These are phyloP conservation scores for Rhodamnia rubescens DNA, from an alignment of 345 rosid species.

Conservation along the genomic window DNA sequence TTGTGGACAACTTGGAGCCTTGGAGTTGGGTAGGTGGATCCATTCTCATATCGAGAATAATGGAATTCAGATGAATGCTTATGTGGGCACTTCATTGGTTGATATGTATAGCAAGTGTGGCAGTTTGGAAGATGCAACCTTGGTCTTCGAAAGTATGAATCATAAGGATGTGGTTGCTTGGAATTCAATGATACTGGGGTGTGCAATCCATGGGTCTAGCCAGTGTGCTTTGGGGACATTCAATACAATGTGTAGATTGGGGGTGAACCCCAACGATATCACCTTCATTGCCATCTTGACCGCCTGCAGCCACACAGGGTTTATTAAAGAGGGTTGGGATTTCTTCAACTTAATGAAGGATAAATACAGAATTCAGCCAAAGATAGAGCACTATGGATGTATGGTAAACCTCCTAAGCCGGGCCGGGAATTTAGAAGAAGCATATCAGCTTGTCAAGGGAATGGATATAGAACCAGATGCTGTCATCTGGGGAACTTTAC, in stretches of 20 bases:
- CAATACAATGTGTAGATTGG: constrained; percentile 28
- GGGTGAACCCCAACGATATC: constrained; percentile 43
- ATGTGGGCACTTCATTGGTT: constrained; percentile 43
- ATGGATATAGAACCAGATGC: constrained; percentile 48
- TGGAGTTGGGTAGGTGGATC: constrained; percentile 67
- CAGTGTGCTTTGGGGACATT: constrained; percentile 38
- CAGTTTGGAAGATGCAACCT: constrained; percentile 50
- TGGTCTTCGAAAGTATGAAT: constrained; percentile 26
- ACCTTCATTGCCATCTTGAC: constrained; percentile 47
- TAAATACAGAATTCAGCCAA: constrained; percentile 41
- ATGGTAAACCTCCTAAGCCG: constrained; percentile 64
- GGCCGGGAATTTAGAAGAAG: constrained; percentile 47
- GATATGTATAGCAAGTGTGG: constrained; percentile 85
- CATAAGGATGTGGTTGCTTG: constrained; percentile 47
- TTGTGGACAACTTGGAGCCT: constrained; percentile 70
- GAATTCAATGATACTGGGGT: constrained; percentile 65
- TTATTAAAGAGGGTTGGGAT: constrained; percentile 47
- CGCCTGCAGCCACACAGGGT: constrained; percentile 71
- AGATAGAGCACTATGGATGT: constrained; percentile 80
- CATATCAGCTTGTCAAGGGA: constrained; percentile 27
- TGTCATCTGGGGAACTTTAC: constrained; percentile 58
- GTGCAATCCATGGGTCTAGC: constrained; percentile 60
- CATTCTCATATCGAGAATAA: constrained; percentile 36
- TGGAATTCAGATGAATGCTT: constrained; percentile 22
- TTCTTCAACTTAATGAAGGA: constrained; percentile 44